Evolutionary conservation across 129 eudicot genomes (phyloP).

Genomic region (Tagetes patula): DNA sequence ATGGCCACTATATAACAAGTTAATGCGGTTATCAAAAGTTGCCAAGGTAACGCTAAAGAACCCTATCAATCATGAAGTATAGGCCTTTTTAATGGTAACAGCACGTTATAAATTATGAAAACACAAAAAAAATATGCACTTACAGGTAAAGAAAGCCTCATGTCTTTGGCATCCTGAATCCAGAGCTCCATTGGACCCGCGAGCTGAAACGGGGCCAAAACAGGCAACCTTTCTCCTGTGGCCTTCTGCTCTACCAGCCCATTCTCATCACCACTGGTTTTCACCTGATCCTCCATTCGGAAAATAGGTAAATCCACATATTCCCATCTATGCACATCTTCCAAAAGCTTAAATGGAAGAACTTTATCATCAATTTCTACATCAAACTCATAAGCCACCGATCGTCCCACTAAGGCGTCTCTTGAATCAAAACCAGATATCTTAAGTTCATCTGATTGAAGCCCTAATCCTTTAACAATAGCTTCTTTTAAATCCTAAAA

Average conservation of each 20-base stretch:
- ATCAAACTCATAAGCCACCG: constrained; percentile 88
- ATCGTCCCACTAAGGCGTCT: constrained; percentile 80
- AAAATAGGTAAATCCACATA: constrained; percentile 88
- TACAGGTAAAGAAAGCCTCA: constrained; percentile 91
- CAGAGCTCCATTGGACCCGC: constrained; percentile 98
- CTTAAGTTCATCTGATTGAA: constrained; percentile 82
- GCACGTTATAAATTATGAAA: neutral
- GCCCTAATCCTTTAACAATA: constrained; percentile 90
- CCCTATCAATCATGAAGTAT: neutral
- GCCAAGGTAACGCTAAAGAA: neutral
- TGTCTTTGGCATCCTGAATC: constrained; percentile 94
- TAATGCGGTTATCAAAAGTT: constrained; percentile 4
- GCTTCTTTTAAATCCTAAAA: constrained; percentile 89
- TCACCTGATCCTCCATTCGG: constrained; percentile 44
- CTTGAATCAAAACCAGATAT: constrained; percentile 84
- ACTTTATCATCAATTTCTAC: constrained; percentile 79
- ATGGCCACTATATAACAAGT: constrained; percentile 6
- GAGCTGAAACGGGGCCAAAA: constrained; percentile 88
- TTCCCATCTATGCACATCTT: constrained; percentile 91
- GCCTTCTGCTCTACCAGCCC: constrained; percentile 55
- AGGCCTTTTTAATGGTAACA: neutral
- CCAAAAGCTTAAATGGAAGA: constrained; percentile 77
- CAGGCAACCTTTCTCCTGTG: constrained; percentile 53
- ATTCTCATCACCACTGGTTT: constrained; percentile 41
- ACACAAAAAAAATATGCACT: constrained; percentile 15